Percentiles rank a stretch among this genome's conserved stretches.
Evolutionary conservation across 2,329 filamentous ascomycete species (phyloP).

Genomic region (Alternaria sp.): DNA sequence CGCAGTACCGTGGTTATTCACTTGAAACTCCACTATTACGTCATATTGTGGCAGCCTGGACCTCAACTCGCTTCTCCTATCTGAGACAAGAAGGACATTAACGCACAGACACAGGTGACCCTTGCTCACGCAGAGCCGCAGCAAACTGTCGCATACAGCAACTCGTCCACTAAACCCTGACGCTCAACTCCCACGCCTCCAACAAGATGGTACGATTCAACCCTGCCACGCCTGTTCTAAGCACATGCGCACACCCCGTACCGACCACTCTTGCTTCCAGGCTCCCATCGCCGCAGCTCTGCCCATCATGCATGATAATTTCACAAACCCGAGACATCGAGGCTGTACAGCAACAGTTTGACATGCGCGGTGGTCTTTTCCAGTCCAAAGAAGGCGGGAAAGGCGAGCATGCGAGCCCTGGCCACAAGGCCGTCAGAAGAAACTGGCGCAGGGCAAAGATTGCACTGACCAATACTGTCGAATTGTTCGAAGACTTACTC

Average conservation of each 20-base stretch:
- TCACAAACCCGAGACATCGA: background rate
- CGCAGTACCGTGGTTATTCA: background rate
- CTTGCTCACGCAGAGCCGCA: background rate
- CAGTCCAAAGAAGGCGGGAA: background rate
- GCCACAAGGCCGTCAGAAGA: slow-evolving; percentile 1
- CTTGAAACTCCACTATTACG: background rate
- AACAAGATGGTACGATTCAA: background rate
- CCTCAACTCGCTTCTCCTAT: background rate
- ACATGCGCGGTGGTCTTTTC: slow-evolving; percentile 8
- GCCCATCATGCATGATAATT: slow-evolving; percentile 10
- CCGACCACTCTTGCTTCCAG: background rate
- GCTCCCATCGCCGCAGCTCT: background rate
- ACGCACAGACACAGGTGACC: background rate
- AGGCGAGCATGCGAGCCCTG: background rate
- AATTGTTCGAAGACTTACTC: slow-evolving; percentile 5
- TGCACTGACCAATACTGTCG: slow-evolving; percentile 7
- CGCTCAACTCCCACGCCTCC: background rate
- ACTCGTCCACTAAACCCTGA: background rate
- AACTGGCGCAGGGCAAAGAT: slow-evolving; percentile 15
- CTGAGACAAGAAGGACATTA: background rate
- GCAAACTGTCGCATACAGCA: background rate
- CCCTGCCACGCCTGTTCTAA: background rate
- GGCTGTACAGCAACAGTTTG: background rate
- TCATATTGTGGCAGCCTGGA: background rate
- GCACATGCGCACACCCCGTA: background rate